Percentiles rank a stretch among this genome's conserved stretches.
These are phyloP conservation scores for Pinus albicaulis DNA, from an alignment of 75 land plant species.

Conservation along the genomic window DNA sequence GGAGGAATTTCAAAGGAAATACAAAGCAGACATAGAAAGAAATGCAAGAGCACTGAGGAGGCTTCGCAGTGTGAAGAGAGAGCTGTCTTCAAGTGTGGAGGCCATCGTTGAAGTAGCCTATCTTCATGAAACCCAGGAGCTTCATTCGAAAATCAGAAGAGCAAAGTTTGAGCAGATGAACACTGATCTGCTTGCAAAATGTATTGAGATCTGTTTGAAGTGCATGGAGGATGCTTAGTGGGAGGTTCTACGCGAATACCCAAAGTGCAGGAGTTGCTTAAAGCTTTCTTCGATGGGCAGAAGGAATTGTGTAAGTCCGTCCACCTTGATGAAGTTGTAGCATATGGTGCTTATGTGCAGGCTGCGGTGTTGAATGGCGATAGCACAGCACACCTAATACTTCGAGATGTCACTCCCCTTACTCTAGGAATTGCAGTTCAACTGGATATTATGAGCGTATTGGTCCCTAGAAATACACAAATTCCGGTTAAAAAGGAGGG, in stretches of 20 bases:
- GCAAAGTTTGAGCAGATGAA: conserved; percentile 31
- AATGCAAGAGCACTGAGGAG: conserved; percentile 14
- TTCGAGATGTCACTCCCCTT: too few species aligned
- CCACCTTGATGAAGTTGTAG: conserved; percentile 34
- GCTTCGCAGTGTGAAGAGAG: conserved; percentile 20
- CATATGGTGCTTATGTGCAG: conserved; percentile 35
- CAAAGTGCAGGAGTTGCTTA: neutral
- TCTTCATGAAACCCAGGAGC: conserved; percentile 12
- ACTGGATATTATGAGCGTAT: too few species aligned
- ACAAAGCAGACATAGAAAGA: conserved; percentile 8
- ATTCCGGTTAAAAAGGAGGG: too few species aligned
- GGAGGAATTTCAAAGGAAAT: conserved; percentile 21
- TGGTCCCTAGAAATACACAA: too few species aligned
- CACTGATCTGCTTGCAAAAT: conserved; percentile 24
- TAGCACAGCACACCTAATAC: neutral
- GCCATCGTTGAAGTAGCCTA: conserved; percentile 17
- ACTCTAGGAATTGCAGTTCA: too few species aligned
- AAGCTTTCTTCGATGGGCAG: neutral
- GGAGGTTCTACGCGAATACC: conserved; percentile 28
- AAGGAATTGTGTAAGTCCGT: neutral
- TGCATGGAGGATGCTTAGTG: conserved; percentile 19
- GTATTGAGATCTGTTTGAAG: conserved; percentile 20
- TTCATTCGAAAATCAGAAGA: conserved; percentile 19
- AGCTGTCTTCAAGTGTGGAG: conserved; percentile 21
- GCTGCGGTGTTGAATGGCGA: conserved; percentile 32